Percentiles rank a stretch among this genome's conserved stretches.
Conservation (phyloP, 805 yeast species). For the Pichia rugopelliculosa region DNA sequence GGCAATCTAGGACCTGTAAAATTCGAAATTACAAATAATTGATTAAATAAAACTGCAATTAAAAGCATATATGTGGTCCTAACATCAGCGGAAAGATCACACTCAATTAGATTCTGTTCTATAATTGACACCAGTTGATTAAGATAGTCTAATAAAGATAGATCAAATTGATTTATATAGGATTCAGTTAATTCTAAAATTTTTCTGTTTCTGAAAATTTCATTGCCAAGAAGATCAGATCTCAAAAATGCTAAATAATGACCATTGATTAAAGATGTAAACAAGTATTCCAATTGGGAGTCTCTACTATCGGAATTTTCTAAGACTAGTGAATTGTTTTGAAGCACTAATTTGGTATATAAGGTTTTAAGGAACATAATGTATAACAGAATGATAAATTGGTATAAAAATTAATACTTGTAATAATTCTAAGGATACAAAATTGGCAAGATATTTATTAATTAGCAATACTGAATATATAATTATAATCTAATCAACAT, state of each 20-base stretch:
- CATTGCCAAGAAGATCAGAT: conserved; percentile 5
- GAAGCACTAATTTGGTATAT: conserved; percentile 16
- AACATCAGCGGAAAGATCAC: background rate
- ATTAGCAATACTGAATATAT: no score
- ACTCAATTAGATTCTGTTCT: background rate
- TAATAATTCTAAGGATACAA: no score
- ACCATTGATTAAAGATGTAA: conserved; percentile 20
- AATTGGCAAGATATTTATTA: no score
- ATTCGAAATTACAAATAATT: conserved; percentile 66
- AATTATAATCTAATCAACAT: no score
- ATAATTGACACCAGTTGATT: background rate
- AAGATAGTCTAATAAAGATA: background rate
- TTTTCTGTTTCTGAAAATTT: conserved; percentile 13
- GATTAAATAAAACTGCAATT: conserved; percentile 53
- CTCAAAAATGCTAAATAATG: conserved; percentile 20
- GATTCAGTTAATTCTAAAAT: conserved; percentile 4
- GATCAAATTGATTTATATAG: background rate
- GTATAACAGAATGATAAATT: background rate
- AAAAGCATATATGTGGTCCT: conserved; percentile 15
- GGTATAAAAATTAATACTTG: background rate
- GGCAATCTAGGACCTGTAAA: conserved; percentile 74
- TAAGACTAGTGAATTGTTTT: conserved; percentile 11
- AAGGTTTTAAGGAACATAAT: conserved; percentile 4
- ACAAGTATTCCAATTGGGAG: background rate
- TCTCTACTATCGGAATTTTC: background rate